Percentiles rank a stretch among this genome's conserved stretches.
phyloP scores from a whole-genome alignment of 2,329 filamentous ascomycete genomes.

The Fusarium nisikadoi region DNA sequence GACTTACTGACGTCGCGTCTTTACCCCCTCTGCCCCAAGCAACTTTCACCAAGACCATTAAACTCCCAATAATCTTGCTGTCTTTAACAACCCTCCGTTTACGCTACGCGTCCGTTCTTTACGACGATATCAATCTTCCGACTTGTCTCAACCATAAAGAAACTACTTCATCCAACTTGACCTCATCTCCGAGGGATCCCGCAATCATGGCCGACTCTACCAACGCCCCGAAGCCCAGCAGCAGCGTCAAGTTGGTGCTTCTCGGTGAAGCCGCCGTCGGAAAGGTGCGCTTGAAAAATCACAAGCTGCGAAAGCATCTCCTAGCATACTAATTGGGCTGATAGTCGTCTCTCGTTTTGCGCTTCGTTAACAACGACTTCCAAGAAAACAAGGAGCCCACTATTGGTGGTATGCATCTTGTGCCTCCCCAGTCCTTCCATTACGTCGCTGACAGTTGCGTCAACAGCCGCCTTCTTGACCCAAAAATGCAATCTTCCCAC shows the following conservation, averaged over 20 bases:
- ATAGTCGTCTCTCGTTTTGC: conserved; percentile 94
- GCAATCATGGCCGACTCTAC: conserved; percentile 57
- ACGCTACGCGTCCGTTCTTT: conserved; percentile 13
- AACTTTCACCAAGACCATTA: conserved; percentile 21
- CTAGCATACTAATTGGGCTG: conserved; percentile 40
- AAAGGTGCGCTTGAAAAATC: conserved; percentile 74
- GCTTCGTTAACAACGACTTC: conserved; percentile 99
- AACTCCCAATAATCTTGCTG: conserved; percentile 1
- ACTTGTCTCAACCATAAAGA: conserved; percentile 3
- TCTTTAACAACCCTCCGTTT: not conserved
- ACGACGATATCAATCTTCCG: not conserved
- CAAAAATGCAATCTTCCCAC: conserved; percentile 98
- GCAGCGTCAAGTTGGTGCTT: conserved; percentile 98
- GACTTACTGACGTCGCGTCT: conserved; percentile 33
- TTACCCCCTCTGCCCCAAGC: conserved; percentile 36
- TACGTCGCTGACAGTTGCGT: conserved; percentile 23
- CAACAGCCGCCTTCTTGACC: conserved; percentile 90
- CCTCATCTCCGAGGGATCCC: conserved; percentile 32
- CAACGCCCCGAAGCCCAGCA: conserved; percentile 90
- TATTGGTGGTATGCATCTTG: conserved; percentile 80
- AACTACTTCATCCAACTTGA: conserved; percentile 6
- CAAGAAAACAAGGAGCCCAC: conserved; percentile 99
- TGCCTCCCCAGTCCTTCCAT: not conserved
- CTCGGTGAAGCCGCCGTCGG: conserved; percentile 97
- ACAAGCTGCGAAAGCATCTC: not conserved